Evolutionary conservation across 257 asterid genomes (phyloP).

Genomic region (Ehretia macrophylla): DNA sequence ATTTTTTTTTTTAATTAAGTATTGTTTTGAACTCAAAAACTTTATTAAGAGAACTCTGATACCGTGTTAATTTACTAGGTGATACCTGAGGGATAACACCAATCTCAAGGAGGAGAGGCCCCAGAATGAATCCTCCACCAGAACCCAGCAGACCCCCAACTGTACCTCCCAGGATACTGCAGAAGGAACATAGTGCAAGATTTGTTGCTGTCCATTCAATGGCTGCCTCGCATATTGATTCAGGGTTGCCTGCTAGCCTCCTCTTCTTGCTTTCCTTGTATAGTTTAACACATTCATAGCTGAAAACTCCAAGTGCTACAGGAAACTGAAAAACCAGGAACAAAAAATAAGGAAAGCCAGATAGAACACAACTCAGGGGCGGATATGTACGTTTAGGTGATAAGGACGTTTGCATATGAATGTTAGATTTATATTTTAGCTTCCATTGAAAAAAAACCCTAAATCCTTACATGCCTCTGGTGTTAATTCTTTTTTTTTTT

Average conservation of each 20-base stretch:
- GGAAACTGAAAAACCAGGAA: slow-evolving; percentile 50
- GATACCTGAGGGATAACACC: slow-evolving; percentile 98
- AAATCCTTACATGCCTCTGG: no score
- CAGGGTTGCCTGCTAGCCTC: slow-evolving; percentile 53
- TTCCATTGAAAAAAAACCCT: no score
- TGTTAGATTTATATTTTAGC: no score
- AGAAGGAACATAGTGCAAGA: slow-evolving; percentile 79
- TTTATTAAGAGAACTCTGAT: no score
- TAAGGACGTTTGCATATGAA: no score
- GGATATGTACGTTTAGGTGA: no score
- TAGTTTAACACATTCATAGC: slow-evolving; percentile 64
- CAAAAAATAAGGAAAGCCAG: background rate
- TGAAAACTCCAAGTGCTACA: slow-evolving; percentile 58
- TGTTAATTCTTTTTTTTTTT: no score
- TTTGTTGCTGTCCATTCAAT: slow-evolving; percentile 71
- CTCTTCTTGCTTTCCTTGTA: slow-evolving; percentile 88
- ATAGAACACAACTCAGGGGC: no score
- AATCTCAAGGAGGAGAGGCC: slow-evolving; percentile 94
- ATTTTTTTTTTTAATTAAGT: no score
- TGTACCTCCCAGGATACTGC: slow-evolving; percentile 87
- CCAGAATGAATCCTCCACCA: slow-evolving; percentile 96
- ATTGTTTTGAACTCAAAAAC: no score
- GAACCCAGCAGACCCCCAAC: slow-evolving; percentile 95
- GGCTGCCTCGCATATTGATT: slow-evolving; percentile 76
- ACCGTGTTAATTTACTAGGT: background rate